A percentile compares a stretch with the other conserved stretches of the same genome.
phyloP scores from a whole-genome alignment of 2,329 filamentous ascomycete species.

The Cladosporium cucumerinum region DNA sequence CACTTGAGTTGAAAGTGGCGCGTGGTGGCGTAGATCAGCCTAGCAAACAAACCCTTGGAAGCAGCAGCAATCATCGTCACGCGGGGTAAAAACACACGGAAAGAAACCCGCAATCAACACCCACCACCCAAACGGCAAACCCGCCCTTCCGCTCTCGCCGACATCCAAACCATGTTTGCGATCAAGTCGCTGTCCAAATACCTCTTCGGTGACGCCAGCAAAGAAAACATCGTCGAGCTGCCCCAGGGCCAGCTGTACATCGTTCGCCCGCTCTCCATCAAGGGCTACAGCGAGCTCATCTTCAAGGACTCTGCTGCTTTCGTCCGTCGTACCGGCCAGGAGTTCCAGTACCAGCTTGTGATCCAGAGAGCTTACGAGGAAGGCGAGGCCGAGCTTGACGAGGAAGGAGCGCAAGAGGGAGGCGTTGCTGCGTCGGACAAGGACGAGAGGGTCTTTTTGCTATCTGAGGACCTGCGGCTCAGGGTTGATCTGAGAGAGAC shows the following conservation, averaged over 20 bases:
- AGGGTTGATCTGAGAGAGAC: conserved; percentile 76
- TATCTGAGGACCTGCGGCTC: conserved; percentile 89
- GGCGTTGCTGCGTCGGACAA: conserved; percentile 72
- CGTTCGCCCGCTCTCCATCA: conserved; percentile 89
- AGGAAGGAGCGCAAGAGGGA: conserved; percentile 65
- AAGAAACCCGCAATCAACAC: not conserved
- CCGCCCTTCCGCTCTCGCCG: not conserved
- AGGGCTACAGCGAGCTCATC: conserved; percentile 94
- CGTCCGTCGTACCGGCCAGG: conserved; percentile 87
- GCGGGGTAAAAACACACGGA: conserved; percentile 10
- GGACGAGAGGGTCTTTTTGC: conserved; percentile 94
- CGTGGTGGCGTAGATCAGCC: not conserved
- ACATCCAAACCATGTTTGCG: conserved; percentile 31
- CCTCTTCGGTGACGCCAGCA: conserved; percentile 82
- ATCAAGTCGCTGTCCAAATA: conserved; percentile 58
- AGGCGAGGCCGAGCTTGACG: conserved; percentile 86
- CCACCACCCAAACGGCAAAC: not conserved
- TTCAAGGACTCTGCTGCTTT: conserved; percentile 95
- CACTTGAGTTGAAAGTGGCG: conserved; percentile 3
- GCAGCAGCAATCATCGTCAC: conserved; percentile 4
- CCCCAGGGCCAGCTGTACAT: conserved; percentile 96
- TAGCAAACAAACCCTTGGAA: not conserved
- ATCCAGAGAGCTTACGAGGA: conserved; percentile 96
- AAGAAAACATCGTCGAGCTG: conserved; percentile 91
- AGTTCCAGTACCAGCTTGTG: conserved; percentile 96